Evolutionary conservation across 164 flowering plant species (phyloP).

Genomic region (Protea cynaroides): DNA sequence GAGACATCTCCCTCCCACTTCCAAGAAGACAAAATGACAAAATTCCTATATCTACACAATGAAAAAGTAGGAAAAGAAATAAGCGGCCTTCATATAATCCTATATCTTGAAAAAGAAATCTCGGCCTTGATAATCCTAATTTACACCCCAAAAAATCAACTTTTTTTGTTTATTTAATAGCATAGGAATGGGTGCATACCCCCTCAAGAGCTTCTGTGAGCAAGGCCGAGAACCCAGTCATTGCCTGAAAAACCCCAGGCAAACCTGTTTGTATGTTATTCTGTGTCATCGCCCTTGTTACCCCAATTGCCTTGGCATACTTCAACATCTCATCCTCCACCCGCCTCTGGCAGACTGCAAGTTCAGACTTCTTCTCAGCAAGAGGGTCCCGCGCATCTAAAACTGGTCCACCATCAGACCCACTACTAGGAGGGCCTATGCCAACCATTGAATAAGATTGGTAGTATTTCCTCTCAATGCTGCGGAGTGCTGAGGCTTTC

Average conservation of each 20-base stretch:
- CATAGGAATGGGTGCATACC: slow-evolving; percentile 63
- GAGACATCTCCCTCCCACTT: neutral
- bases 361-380: slow-evolving; percentile 78
- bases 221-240: slow-evolving; percentile 76
- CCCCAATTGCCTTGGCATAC: slow-evolving; percentile 86
- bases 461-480: slow-evolving; percentile 80
- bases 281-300: slow-evolving; percentile 90
- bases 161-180: slow-evolving; percentile 31
- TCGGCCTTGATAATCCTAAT: neutral
- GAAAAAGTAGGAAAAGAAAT: no score
- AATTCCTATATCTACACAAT: neutral
- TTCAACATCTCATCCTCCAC: slow-evolving; percentile 91
- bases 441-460: slow-evolving; percentile 90
- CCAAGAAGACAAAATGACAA: neutral
- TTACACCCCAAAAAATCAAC: neutral
- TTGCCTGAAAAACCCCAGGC: slow-evolving; percentile 94
- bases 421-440: slow-evolving; percentile 54
- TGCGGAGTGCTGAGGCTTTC: slow-evolving; percentile 63
- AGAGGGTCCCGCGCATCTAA: slow-evolving; percentile 92
- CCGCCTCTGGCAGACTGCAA: slow-evolving; percentile 61
- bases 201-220: slow-evolving; percentile 61
- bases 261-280: slow-evolving; percentile 92
- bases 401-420: slow-evolving; percentile 43
- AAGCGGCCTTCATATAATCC: neutral
- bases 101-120: no score